Conservation (phyloP, 208 protist genomes). For the Phytomonas francai region DNA sequence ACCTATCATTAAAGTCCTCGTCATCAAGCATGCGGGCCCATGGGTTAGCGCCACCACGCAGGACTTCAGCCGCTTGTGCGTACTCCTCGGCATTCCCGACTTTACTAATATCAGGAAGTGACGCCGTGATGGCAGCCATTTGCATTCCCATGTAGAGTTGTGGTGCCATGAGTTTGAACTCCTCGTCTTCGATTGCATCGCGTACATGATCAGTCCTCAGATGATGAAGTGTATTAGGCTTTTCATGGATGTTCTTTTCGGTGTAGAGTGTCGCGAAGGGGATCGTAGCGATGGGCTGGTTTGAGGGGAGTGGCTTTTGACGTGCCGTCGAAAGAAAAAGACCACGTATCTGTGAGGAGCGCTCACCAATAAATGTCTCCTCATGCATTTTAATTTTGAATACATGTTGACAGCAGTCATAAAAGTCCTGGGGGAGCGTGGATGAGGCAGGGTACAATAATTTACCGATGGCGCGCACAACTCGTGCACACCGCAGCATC, state of each 20-base stretch:
- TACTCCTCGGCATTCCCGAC: slow-evolving; percentile 33
- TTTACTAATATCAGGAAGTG: slow-evolving; percentile 52
- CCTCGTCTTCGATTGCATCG: slow-evolving; percentile 47
- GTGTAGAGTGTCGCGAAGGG: slow-evolving; percentile 64
- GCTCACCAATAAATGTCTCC: slow-evolving; percentile 73
- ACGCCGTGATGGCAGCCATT: slow-evolving; percentile 61
- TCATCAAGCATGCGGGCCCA: slow-evolving; percentile 84
- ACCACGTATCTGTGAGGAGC: slow-evolving; percentile 74
- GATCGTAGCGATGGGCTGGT: slow-evolving; percentile 72
- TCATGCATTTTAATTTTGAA: slow-evolving; percentile 67
- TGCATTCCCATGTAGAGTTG: slow-evolving; percentile 83
- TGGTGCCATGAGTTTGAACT: slow-evolving; percentile 80
- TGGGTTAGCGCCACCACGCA: slow-evolving; percentile 50
- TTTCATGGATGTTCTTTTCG: slow-evolving; percentile 51
- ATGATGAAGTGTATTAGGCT: slow-evolving; percentile 52
- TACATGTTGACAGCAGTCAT: slow-evolving; percentile 36
- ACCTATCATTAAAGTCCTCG: slow-evolving; percentile 87
- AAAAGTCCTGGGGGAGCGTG: slow-evolving; percentile 70
- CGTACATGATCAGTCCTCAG: slow-evolving; percentile 50
- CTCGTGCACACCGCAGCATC: slow-evolving; percentile 29
- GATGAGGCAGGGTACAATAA: slow-evolving; percentile 64
- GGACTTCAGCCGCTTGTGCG: slow-evolving; percentile 23
- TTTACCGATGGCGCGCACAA: slow-evolving; percentile 37
- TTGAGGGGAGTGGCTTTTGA: slow-evolving; percentile 36
- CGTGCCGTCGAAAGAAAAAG: slow-evolving; percentile 46